Conservation (phyloP, 306 rosid species). For the Gleditsia sinensis region DNA sequence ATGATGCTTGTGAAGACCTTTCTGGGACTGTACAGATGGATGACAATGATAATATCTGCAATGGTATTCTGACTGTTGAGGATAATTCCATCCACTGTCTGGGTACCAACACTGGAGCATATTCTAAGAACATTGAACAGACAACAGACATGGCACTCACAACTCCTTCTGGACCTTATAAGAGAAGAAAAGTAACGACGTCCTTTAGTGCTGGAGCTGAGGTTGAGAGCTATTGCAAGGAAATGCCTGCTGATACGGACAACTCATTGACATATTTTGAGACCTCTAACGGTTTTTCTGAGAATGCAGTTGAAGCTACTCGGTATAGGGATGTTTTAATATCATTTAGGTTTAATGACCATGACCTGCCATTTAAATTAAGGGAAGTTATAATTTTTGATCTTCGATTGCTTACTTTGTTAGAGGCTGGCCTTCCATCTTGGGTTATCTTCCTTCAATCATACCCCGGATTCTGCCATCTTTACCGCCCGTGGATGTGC, state of each 20-base stretch:
- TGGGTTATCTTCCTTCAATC: slow-evolving; percentile 98
- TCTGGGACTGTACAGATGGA: slow-evolving; percentile 38
- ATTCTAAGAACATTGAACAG: slow-evolving; percentile 39
- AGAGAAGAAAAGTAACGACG: slow-evolving; percentile 65
- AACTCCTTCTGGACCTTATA: slow-evolving; percentile 59
- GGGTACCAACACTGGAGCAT: slow-evolving; percentile 34
- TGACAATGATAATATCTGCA: slow-evolving; percentile 43
- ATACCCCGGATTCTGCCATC: slow-evolving; percentile 83
- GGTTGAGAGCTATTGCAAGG: slow-evolving; percentile 42
- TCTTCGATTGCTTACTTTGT: slow-evolving; percentile 81
- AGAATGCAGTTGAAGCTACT: slow-evolving; percentile 59
- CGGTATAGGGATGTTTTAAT: slow-evolving; percentile 76
- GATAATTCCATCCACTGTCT: slow-evolving; percentile 29
- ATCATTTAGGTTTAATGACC: slow-evolving; percentile 79
- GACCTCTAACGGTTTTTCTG: slow-evolving; percentile 37
- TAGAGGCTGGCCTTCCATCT: slow-evolving; percentile 97
- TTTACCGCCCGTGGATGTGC: slow-evolving; percentile 99
- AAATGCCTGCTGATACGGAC: slow-evolving; percentile 27
- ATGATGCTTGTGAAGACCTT: slow-evolving; percentile 67
- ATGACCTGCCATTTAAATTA: slow-evolving; percentile 77
- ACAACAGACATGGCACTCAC: slow-evolving; percentile 44
- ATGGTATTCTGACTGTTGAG: slow-evolving; percentile 30
- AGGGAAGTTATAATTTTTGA: slow-evolving; percentile 72
- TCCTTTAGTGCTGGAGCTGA: slow-evolving; percentile 39
- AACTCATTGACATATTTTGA: slow-evolving; percentile 37